Conservation (phyloP, 192 early-diverging fungal species). For the Umbelopsis sp. region DNA sequence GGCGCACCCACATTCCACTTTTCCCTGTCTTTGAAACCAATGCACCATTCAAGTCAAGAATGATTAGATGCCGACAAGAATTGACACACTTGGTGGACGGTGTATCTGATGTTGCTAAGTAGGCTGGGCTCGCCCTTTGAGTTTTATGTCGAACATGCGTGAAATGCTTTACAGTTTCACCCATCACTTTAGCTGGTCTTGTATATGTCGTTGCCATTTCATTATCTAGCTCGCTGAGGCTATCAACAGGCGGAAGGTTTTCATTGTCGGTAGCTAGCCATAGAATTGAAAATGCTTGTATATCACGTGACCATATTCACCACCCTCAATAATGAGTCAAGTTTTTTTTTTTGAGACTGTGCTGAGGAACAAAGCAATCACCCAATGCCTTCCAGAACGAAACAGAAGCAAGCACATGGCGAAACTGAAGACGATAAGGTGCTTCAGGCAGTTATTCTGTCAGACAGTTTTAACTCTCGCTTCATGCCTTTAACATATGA, state of each 20-base stretch:
- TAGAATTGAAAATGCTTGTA: no score
- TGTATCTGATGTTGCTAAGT: neutral
- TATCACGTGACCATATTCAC: no score
- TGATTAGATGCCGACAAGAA: constrained; percentile 43
- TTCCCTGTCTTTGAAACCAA: constrained; percentile 49
- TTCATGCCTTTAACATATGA: constrained; percentile 87
- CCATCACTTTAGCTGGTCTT: neutral
- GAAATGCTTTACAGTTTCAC: neutral
- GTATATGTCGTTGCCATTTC: neutral
- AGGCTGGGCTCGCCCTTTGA: neutral
- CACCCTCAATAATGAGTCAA: neutral
- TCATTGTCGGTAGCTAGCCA: no score
- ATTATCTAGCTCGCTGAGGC: neutral
- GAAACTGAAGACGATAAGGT: constrained; percentile 63
- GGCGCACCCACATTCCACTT: constrained; percentile 42
- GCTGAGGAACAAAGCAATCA: constrained; percentile 14
- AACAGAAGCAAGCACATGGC: constrained; percentile 10
- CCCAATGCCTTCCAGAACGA: neutral
- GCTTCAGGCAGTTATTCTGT: constrained; percentile 89
- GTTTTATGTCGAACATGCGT: neutral
- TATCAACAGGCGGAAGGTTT: neutral
- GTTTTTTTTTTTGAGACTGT: neutral
- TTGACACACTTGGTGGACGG: neutral
- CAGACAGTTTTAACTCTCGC: constrained; percentile 85
- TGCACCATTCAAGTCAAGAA: constrained; percentile 76